phyloP scores from a whole-genome alignment of 208 protist species.

The Plasmodiophora brassicae region DNA sequence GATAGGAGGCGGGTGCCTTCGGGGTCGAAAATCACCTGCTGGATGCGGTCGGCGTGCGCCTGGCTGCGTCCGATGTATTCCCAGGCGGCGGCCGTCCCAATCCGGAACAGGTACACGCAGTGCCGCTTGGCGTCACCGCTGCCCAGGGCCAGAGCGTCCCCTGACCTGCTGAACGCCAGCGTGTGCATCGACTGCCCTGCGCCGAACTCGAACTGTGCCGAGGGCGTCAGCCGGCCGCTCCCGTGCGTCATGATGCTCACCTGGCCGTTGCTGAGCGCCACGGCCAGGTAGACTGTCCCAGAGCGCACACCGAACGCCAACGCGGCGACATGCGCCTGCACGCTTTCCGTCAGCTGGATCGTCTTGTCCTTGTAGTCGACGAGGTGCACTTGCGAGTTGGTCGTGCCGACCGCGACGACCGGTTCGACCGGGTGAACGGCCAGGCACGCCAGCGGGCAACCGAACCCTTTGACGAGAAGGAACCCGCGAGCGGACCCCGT shows the following conservation, averaged over 20 bases:
- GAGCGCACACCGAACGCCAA: not conserved
- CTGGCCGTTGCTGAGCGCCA: not conserved
- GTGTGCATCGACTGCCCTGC: not conserved
- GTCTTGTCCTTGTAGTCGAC: not conserved
- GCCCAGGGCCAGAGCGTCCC: not conserved
- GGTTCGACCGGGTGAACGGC: not conserved
- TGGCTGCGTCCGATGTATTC: not conserved
- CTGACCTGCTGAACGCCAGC: not conserved
- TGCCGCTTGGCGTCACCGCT: not conserved
- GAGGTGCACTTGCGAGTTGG: not conserved
- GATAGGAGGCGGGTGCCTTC: not conserved
- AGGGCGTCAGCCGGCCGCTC: not conserved
- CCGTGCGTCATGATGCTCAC: not conserved
- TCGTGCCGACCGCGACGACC: not conserved
- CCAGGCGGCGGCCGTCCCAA: not conserved
- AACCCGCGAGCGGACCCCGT: not conserved
- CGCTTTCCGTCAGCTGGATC: not conserved
- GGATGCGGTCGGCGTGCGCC: not conserved
- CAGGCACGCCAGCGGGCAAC: not conserved
- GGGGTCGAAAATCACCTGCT: not conserved
- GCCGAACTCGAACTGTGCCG: not conserved
- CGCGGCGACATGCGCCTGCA: not conserved
- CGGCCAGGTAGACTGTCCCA: not conserved
- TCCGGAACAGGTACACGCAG: not conserved
- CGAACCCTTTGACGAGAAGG: not conserved